Evolutionary conservation across 176 grass and related monocot species (phyloP).

Genomic region (Carex myosuroides): DNA sequence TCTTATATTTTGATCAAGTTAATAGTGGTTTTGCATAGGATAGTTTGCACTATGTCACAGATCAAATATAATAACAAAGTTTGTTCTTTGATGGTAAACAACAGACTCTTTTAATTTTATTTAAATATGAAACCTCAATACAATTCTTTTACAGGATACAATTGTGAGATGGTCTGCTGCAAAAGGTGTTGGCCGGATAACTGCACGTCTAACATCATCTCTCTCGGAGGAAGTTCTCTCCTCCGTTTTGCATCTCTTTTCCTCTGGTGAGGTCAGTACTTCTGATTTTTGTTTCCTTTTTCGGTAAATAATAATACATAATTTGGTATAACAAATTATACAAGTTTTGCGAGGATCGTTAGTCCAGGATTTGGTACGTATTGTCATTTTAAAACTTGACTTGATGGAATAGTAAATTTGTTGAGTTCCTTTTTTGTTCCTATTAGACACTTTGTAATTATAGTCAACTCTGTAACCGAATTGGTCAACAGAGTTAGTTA

Average conservation of each 20-base stretch:
- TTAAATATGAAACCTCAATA: background rate
- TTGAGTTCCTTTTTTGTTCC: background rate
- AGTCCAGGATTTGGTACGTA: background rate
- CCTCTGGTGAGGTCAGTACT: slow-evolving; percentile 53
- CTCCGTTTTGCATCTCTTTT: slow-evolving; percentile 86
- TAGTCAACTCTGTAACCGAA: too few species aligned
- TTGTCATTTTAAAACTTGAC: background rate
- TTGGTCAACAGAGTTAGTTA: too few species aligned
- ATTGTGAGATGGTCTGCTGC: slow-evolving; percentile 97
- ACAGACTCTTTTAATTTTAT: background rate
- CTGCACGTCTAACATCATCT: slow-evolving; percentile 79
- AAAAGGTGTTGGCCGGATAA: slow-evolving; percentile 94
- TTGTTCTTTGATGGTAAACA: background rate
- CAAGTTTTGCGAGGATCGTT: background rate
- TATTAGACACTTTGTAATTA: too few species aligned
- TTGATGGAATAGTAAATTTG: background rate
- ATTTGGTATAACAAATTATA: background rate
- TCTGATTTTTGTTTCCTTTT: background rate
- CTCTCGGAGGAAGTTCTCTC: slow-evolving; percentile 89
- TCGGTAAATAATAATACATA: background rate
- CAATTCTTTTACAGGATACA: slow-evolving; percentile 56
- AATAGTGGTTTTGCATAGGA: background rate
- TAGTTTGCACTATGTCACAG: background rate
- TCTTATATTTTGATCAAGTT: background rate
- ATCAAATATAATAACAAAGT: background rate